These are phyloP conservation scores for Escovopsis weberi DNA, from an alignment of 2,329 filamentous ascomycete species.

Conservation along the genomic window DNA sequence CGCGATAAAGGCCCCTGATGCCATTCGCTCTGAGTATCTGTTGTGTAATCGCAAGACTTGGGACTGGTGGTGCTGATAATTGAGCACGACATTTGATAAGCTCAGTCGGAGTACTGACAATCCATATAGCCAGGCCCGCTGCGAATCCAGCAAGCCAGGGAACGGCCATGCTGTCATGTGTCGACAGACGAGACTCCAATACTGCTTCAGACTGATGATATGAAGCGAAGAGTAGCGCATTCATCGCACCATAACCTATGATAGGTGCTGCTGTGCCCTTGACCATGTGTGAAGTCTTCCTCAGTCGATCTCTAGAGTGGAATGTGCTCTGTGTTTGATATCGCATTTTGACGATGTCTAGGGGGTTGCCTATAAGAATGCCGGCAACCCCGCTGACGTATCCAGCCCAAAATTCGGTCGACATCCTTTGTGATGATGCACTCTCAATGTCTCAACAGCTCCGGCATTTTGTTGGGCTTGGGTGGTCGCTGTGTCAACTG, in stretches of 20 bases:
- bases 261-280: constrained; percentile 71
- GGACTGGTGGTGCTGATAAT: constrained; percentile 33
- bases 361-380: constrained; percentile 78
- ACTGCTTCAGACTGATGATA: constrained; percentile 72
- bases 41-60: constrained; percentile 49
- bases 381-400: constrained; percentile 76
- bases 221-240: constrained; percentile 76
- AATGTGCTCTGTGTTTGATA: constrained; percentile 46
- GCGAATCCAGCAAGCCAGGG: constrained; percentile 69
- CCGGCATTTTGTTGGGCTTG: too few relatives aligned
- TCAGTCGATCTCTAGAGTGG: constrained; percentile 11
- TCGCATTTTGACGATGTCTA: constrained; percentile 51
- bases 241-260: constrained; percentile 78
- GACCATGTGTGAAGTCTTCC: constrained; percentile 26
- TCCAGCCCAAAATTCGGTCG: constrained; percentile 85
- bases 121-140: constrained; percentile 73
- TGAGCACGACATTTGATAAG: constrained; percentile 83
- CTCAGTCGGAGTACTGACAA: constrained; percentile 78
- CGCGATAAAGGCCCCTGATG: constrained; percentile 62
- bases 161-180: constrained; percentile 39
- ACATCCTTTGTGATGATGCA: constrained; percentile 36
- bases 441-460: too few relatives aligned
- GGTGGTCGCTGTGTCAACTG: too few relatives aligned
- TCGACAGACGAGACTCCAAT: constrained; percentile 29
- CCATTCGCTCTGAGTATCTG: constrained; percentile 43